Base-by-base conservation (phyloP, 345 rosid genomes). In the Linum lewisii region DNA sequence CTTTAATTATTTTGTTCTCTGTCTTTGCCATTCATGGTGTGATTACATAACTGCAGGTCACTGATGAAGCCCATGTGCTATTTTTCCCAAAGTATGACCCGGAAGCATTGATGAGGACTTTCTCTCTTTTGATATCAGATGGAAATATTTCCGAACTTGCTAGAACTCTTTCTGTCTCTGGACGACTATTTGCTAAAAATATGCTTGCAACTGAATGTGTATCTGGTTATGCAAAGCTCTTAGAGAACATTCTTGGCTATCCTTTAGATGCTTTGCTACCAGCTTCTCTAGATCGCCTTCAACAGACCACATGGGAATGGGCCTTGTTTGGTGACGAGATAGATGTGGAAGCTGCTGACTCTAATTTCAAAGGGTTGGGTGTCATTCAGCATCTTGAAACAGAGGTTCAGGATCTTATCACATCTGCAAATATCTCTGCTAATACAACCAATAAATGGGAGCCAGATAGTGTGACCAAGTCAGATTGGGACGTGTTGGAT, bases 211-310 rank as follows among this genome's bases (percentile, higher is more conserved):
- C 79, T 61, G 96, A 90, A 72, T 89, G 92, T 74, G 57, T 82
- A 65, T 79, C 79, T 60, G 78, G 81, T 66, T 87, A 87, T 74
- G 96, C 84, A 57, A 82, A 64, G 69, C 83, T 90, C 72, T 67
- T 93, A 77, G 95, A 90, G 80, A 93, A 77, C 71, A 60, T 72
- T 51, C 75, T 94, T 54, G 70, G 80, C 70, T 85, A 82, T 70
- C 97, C 97, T 29, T 90, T 96, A 51, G 96, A 81, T 66, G 72
- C 74, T 63, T 69, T 79, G 78, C 73, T 93, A 77, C 97, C 97
- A 23, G 75, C 72, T 60, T 76, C 81, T 60, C 64, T 78, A 47
- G 73, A 92, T 73, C 82, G 75, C 69, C 73, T 84, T 66, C 77
- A 80, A 69, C 80, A 58, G 69, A 65, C 45, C 60, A 62, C 66